Conservation (phyloP, 225 moss, liverwort and hornwort species). For the Marchantia paleacea region DNA sequence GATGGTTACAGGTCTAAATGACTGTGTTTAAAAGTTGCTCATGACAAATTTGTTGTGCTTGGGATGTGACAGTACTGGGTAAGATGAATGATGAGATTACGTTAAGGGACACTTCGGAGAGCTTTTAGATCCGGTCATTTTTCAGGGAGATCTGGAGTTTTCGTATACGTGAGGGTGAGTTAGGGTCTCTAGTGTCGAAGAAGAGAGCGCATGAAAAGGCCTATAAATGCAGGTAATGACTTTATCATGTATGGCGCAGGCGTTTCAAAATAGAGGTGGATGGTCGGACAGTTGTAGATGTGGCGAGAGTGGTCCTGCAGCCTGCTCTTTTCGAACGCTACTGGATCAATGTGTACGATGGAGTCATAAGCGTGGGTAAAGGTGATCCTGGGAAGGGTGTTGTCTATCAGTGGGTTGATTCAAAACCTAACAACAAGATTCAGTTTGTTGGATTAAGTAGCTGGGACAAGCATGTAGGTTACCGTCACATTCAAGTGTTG, state of each 20-base stretch:
- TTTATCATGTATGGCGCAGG: constrained; percentile 28
- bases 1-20: too few species aligned
- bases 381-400: constrained; percentile 76
- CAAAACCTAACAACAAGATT: constrained; percentile 66
- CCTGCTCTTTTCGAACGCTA: constrained; percentile 75
- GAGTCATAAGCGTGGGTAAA: constrained; percentile 76
- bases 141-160: too few species aligned
- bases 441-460: constrained; percentile 84
- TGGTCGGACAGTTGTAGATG: constrained; percentile 81
- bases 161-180: too few species aligned
- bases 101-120: too few species aligned
- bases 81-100: too few species aligned
- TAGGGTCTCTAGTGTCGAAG: neutral
- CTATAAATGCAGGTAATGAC: neutral
- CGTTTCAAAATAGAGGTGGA: constrained; percentile 81
- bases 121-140: too few species aligned
- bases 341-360: constrained; percentile 86
- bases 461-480: constrained; percentile 98
- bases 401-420: constrained; percentile 79
- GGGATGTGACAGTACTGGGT: too few species aligned
- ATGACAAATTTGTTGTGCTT: too few species aligned
- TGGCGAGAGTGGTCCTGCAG: constrained; percentile 56
- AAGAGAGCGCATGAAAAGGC: neutral
- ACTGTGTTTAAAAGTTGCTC: too few species aligned
- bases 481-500: constrained; percentile 78